Evolutionary conservation across 495 filamentous ascomycete genomes (phyloP).

Genomic region (Daldinia vernicosa): DNA sequence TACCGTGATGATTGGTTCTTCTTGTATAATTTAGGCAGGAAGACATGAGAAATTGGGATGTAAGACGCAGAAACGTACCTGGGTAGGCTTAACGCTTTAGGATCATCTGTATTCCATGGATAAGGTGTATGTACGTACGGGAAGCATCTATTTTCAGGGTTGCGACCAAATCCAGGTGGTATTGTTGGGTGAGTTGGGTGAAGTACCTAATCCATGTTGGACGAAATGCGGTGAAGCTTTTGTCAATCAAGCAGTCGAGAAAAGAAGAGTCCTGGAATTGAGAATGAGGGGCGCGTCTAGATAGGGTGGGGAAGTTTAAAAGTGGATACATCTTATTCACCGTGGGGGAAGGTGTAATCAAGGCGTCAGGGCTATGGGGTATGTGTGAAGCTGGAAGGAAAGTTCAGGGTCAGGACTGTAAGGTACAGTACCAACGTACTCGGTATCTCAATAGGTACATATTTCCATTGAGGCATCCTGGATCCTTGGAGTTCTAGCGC

Average conservation of each 20-base stretch:
- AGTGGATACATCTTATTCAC: not conserved
- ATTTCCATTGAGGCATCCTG: not conserved
- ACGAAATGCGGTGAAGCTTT: conserved; percentile 40
- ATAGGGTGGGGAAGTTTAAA: conserved; percentile 6
- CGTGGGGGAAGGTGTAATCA: conserved; percentile 14
- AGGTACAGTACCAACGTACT: not conserved
- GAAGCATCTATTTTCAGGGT: conserved; percentile 18
- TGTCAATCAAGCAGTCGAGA: conserved; percentile 8
- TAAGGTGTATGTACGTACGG: conserved; percentile 1
- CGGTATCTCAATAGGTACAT: not conserved
- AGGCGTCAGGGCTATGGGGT: not conserved
- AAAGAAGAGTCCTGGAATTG: conserved; percentile 18
- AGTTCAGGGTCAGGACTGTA: not conserved
- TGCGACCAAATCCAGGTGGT: conserved; percentile 8
- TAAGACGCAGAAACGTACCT: conserved; percentile 10
- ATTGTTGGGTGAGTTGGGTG: conserved; percentile 17
- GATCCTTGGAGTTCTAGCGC: not conserved
- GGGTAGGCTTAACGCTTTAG: conserved; percentile 13
- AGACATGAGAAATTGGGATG: conserved; percentile 29
- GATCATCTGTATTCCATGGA: conserved; percentile 3
- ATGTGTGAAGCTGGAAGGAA: no score
- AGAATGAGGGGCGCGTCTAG: conserved; percentile 27
- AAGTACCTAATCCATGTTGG: conserved; percentile 27
- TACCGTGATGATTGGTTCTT: conserved; percentile 21
- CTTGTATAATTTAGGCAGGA: conserved; percentile 24